These are phyloP conservation scores for Botrytis cinerea DNA, from an alignment of 2,329 filamentous ascomycete genomes.

Conservation along the genomic window DNA sequence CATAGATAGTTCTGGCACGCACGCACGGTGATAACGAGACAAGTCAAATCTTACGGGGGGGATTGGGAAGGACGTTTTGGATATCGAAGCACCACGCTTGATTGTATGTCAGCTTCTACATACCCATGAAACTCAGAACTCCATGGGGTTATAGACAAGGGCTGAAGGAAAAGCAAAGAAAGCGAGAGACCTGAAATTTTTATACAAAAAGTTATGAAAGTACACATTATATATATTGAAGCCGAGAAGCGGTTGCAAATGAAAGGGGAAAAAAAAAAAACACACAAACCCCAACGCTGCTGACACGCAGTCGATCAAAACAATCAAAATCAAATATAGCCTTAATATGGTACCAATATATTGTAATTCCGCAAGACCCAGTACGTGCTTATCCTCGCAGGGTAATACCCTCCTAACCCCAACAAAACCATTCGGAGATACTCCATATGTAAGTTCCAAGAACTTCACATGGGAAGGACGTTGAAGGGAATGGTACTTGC, in stretches of 20 bases:
- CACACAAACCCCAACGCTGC: slow-evolving; percentile 4
- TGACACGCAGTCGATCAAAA: slow-evolving; percentile 13
- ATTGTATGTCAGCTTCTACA: slow-evolving; percentile 12
- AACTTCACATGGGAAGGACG: slow-evolving; percentile 21
- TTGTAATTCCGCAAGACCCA: slow-evolving; percentile 8
- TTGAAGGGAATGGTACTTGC: slow-evolving; percentile 23
- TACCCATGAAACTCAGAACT: slow-evolving; percentile 2
- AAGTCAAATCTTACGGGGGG: slow-evolving; percentile 1
- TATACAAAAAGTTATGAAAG: neutral
- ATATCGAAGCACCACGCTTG: slow-evolving; percentile 22
- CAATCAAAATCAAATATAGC: slow-evolving; percentile 16
- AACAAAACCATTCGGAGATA: neutral
- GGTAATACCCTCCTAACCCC: slow-evolving; percentile 12
- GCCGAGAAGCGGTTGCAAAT: slow-evolving; percentile 8
- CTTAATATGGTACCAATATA: slow-evolving; percentile 25
- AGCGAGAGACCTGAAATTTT: neutral
- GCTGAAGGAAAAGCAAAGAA: slow-evolving; percentile 1
- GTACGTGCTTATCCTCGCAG: slow-evolving; percentile 11
- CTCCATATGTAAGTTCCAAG: slow-evolving; percentile 10
- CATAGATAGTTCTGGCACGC: neutral
- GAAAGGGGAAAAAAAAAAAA: neutral
- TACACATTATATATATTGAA: neutral
- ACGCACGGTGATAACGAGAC: neutral
- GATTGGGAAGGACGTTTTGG: slow-evolving; percentile 1
- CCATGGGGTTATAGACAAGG: neutral